Evolutionary conservation across 2,329 filamentous ascomycete genomes (phyloP).

Genomic region (Orbilia brochopaga): DNA sequence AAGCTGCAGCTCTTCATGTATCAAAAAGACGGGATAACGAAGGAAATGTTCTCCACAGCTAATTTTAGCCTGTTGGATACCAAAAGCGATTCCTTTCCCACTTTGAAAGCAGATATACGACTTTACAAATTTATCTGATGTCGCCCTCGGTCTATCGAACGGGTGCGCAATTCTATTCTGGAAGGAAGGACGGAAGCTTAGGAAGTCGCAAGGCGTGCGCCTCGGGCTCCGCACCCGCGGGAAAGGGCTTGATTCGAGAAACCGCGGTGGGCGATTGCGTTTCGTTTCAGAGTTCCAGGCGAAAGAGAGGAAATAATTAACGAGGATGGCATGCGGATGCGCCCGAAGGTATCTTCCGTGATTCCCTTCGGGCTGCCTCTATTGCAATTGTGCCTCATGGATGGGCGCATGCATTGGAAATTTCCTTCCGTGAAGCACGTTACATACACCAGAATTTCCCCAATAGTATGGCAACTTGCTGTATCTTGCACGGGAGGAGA

Average conservation of each 20-base stretch:
- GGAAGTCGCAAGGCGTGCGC: background rate
- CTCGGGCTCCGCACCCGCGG: slow-evolving; percentile 1
- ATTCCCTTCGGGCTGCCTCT: background rate
- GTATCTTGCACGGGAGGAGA: background rate
- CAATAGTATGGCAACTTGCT: background rate
- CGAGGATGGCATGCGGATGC: slow-evolving; percentile 42
- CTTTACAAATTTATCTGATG: slow-evolving; percentile 8
- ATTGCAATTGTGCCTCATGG: slow-evolving; percentile 14
- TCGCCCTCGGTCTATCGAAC: slow-evolving; percentile 8
- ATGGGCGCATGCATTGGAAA: slow-evolving; percentile 6
- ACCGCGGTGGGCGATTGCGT: slow-evolving; percentile 26
- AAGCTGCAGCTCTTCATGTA: background rate
- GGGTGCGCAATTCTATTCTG: slow-evolving; percentile 14
- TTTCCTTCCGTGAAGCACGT: slow-evolving; percentile 29
- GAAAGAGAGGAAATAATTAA: slow-evolving; percentile 22
- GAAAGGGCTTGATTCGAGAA: background rate
- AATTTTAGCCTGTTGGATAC: slow-evolving; percentile 14
- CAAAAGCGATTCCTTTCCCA: background rate
- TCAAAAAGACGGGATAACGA: slow-evolving; percentile 11
- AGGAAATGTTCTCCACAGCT: slow-evolving; percentile 19
- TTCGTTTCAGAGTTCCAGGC: slow-evolving; percentile 39
- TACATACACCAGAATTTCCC: slow-evolving; percentile 9
- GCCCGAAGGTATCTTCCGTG: no score
- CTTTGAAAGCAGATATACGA: background rate
- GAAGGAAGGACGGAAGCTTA: slow-evolving; percentile 17